phyloP scores from a whole-genome alignment of 495 filamentous ascomycete genomes.

The Penicillium angulare region DNA sequence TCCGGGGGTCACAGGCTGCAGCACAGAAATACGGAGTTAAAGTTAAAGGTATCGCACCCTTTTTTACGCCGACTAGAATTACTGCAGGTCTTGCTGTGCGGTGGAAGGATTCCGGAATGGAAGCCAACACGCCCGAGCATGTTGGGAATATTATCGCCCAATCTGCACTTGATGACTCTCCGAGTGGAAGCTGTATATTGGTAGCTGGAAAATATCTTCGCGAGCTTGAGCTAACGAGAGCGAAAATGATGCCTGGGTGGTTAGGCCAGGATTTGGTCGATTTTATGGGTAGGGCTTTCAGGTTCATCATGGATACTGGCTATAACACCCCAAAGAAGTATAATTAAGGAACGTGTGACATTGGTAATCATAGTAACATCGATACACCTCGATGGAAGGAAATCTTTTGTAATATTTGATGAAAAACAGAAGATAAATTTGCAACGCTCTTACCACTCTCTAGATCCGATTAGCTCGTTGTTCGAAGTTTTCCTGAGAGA shows the following conservation, averaged over 20 bases:
- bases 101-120: conserved; percentile 23
- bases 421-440: too few relatives aligned
- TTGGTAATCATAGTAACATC: too few relatives aligned
- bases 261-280: conserved; percentile 24
- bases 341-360: too few relatives aligned
- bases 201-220: conserved; percentile 26
- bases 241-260: conserved; percentile 20
- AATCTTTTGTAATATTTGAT: too few relatives aligned
- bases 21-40: conserved; percentile 18
- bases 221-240: conserved; percentile 25
- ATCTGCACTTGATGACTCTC: conserved; percentile 18
- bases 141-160: conserved; percentile 24
- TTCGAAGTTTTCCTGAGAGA: neutral
- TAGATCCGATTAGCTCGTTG: neutral
- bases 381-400: too few relatives aligned
- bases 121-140: conserved; percentile 19
- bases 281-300: conserved; percentile 25
- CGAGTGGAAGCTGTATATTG: too few relatives aligned
- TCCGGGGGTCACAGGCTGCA: conserved; percentile 22
- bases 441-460: too few relatives aligned
- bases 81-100: conserved; percentile 17
- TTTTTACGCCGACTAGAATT: conserved; percentile 29
- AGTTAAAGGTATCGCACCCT: conserved; percentile 30
- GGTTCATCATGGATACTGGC: too few relatives aligned
- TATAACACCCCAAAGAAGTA: too few relatives aligned